Evolutionary conservation across 2,329 filamentous ascomycete genomes (phyloP), one percentile per base, ranked within the genome.

Genomic region (Tolypocladium paradoxum): DNA sequence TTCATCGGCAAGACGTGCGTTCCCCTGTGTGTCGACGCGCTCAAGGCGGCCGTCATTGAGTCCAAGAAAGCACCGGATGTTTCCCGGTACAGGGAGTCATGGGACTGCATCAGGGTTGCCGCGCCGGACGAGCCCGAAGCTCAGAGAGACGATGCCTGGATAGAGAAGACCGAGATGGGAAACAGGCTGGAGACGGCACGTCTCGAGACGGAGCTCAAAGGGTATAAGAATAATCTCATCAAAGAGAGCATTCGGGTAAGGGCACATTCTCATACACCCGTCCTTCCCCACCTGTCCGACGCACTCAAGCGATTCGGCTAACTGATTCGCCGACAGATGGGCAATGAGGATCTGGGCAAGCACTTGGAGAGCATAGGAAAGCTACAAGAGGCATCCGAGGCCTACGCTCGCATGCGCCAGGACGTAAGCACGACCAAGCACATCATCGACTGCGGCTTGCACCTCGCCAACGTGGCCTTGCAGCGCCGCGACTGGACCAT

Each of bases 141-240:
- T 2, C 64, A 70, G 2, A 74, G 76, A 53, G 90, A 97, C 63
- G 72, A 76, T 24, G 73, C 73, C n/a, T 97, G 92, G 92, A 78
- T 86, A n/a, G 78, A 85, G 8, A 75, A 73, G 54, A 85, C 79
- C 37, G 81, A 84, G 24, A 81, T 81, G 57, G 73, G 78, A 50
- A 88, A 91, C 61, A 81, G 81, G 60, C 71, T 74, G 2, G 87
- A 95, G 68, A 85, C 85, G 1, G 76, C 82, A 53, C 81, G 87
- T n/a, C 75, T 97, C 53, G 90, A 96, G 65, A 74, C 79, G 18
- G 90, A 97, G 68, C 76, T 99, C 22, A 91, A 90, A 68, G 86
- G 85, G 1, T 97, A 97, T 70, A 96, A 93, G 71, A 96, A 96
- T 66, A 99, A 97, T 63, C 73, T 97, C 45, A 90, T 99, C 62